These are phyloP conservation scores for Phylloporus sp. DNA, from an alignment of 768 basidiomycete species.

Conservation along the genomic window DNA sequence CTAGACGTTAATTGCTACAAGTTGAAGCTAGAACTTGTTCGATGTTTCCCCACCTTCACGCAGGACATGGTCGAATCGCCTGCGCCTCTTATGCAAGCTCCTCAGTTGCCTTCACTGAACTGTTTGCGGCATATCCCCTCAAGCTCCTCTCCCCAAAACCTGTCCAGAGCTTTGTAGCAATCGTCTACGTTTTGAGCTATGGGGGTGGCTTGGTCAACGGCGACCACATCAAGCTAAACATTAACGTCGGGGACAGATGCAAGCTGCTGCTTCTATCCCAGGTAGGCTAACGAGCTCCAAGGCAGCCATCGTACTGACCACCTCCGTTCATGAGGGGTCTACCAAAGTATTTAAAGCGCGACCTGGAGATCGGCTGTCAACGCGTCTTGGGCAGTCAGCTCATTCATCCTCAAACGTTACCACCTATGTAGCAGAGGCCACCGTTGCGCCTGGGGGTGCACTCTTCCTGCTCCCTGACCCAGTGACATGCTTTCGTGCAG, in stretches of 20 bases:
- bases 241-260: conserved; percentile 53
- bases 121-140: conserved; percentile 81
- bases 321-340: conserved; percentile 54
- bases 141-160: conserved; percentile 79
- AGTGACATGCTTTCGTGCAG: conserved; percentile 85
- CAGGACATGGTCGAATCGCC: conserved; percentile 58
- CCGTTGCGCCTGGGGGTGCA: conserved; percentile 46
- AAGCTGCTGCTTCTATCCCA: conserved; percentile 79
- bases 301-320: conserved; percentile 1
- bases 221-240: conserved; percentile 63
- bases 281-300: conserved; percentile 40
- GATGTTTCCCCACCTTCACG: conserved; percentile 2
- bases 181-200: conserved; percentile 81
- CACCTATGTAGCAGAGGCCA: conserved; percentile 59
- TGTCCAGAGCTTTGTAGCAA: conserved; percentile 46
- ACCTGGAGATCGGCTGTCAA: conserved; percentile 53
- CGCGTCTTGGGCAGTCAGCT: conserved; percentile 23
- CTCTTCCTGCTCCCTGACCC: conserved; percentile 89
- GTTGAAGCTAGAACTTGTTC: neutral
- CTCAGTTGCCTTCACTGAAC: conserved; percentile 62
- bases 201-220: conserved; percentile 91
- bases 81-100: conserved; percentile 50
- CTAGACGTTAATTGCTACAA: conserved; percentile 14
- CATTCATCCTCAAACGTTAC: conserved; percentile 36
- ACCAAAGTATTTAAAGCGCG: conserved; percentile 94